phyloP scores from a whole-genome alignment of 805 yeast genomes.

The Metschnikowia orientalis region DNA sequence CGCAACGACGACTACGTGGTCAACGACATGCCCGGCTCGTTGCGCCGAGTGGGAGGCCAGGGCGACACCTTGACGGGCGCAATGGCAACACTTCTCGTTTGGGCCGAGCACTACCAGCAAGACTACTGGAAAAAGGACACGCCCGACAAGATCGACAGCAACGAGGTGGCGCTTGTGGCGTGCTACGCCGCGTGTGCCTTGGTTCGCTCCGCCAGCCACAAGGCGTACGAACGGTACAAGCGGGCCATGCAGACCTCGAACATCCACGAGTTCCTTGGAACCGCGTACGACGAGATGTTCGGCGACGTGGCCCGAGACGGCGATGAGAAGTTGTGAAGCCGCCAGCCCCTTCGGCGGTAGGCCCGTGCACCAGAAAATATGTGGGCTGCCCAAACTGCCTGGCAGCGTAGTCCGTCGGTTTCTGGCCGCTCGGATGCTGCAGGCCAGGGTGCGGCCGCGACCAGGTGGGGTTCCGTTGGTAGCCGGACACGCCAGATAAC shows the following conservation, averaged over 20 bases:
- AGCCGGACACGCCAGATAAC: no score
- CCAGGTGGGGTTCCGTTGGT: no score
- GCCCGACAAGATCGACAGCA: conserved; percentile 25
- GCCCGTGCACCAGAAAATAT: no score
- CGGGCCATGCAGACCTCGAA: conserved; percentile 85
- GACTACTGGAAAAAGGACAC: conserved; percentile 50
- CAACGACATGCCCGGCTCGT: conserved; percentile 56
- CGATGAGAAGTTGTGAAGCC: not conserved
- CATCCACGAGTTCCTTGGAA: conserved; percentile 63
- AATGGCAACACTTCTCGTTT: conserved; percentile 75
- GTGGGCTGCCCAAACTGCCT: no score
- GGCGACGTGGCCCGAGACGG: no score
- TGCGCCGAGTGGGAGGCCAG: conserved; percentile 90
- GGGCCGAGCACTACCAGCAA: conserved; percentile 65
- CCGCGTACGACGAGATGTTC: conserved; percentile 51
- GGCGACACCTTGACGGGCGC: conserved; percentile 91
- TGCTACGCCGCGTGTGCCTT: conserved; percentile 68
- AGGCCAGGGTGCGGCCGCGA: no score
- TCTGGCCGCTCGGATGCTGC: no score
- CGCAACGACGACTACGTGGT: conserved; percentile 39
- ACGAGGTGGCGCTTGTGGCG: conserved; percentile 44
- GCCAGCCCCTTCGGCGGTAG: not conserved
- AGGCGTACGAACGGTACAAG: conserved; percentile 63
- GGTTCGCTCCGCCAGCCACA: conserved; percentile 59
- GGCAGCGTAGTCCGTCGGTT: no score